These are phyloP conservation scores for Coniochaeta sp. DNA, from an alignment of 2,329 filamentous ascomycete genomes.

Conservation along the genomic window DNA sequence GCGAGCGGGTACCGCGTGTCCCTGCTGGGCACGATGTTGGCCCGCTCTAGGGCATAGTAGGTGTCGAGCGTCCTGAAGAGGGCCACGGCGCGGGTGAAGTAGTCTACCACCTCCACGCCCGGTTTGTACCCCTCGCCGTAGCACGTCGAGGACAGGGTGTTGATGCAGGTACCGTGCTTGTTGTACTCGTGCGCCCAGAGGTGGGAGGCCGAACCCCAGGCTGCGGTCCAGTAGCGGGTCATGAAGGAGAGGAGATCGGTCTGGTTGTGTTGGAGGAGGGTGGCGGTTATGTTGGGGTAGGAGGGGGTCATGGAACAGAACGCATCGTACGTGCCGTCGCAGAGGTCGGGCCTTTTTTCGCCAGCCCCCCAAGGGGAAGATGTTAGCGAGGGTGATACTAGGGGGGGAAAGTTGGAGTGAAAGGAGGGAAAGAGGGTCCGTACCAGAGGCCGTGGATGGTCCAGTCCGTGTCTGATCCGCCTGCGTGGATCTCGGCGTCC, in stretches of 20 bases:
- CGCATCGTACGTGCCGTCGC: constrained; percentile 33
- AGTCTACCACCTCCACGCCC: constrained; percentile 36
- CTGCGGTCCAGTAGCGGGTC: constrained; percentile 35
- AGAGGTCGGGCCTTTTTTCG: constrained; percentile 34
- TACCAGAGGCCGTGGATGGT: constrained; percentile 35
- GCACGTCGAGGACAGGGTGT: constrained; percentile 57
- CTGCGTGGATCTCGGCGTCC: constrained; percentile 30
- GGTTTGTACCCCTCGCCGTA: constrained; percentile 45
- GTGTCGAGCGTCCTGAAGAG: constrained; percentile 35
- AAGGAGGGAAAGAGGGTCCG: not conserved
- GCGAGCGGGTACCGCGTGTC: constrained; percentile 32
- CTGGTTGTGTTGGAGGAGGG: constrained; percentile 31
- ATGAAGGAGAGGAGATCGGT: constrained; percentile 28
- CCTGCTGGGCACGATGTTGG: constrained; percentile 27
- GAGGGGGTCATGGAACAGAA: constrained; percentile 33
- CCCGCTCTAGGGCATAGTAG: constrained; percentile 27
- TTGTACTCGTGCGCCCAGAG: constrained; percentile 67
- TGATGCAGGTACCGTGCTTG: constrained; percentile 67
- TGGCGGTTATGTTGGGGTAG: constrained; percentile 33
- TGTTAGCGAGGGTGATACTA: not conserved
- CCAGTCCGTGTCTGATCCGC: constrained; percentile 34
- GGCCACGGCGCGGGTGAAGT: constrained; percentile 32
- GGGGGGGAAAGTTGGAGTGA: not conserved
- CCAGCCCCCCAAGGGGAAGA: not conserved
- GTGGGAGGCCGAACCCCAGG: constrained; percentile 27